Base-by-base conservation (phyloP, 1,139 yeast species). In the Saccharomyces pastorianus region DNA sequence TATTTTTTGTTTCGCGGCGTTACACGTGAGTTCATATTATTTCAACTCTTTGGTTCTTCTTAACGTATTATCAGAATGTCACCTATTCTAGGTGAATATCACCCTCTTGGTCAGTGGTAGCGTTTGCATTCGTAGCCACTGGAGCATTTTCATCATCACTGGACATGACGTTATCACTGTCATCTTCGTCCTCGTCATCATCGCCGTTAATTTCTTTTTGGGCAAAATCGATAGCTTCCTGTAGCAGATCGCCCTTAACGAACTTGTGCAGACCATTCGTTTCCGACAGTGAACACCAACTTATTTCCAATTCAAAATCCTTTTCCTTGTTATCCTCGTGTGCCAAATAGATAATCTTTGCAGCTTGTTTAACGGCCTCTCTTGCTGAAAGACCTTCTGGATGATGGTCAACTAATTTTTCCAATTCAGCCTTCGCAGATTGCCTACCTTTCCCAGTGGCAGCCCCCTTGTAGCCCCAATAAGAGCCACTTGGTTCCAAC, bases 401-500 rank as follows among this genome's bases (percentile, higher is more conserved):
- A 32, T 60, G 52, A 20, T 60, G 59, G 47, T 62, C 64, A 31
- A 67, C 57, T 63, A 95, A 77, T 71, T 93, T 95, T 72, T 95
- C 99, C 64, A 95, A 80, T 73, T 95, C 99, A 23, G 93, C 87
- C 73, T 90, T 91, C 56, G 99, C 99, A 27, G 89, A 82, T 73
- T 93, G 99, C 71, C 98, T 84, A 49, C 99, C 99, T 71, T 93
- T 95, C 58, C 99, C 99, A 4, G 97, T 83, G 38, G 99, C 99
- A 51, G 97, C 96, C 55, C 97, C 99, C 54, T 81, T 80, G 73
- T 93, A 95, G 49, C 99, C 99, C 98, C 99, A 93, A 67, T 84
- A 88, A 1, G 90, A 78, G 58, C 99, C 99, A 71, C 96, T 88
- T 61, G 99, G 99, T 71, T 95, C 99, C 59, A 95, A 80, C 97